Base-by-base conservation (phyloP, 2,329 filamentous ascomycete species). In the Cladosporium sp. region DNA sequence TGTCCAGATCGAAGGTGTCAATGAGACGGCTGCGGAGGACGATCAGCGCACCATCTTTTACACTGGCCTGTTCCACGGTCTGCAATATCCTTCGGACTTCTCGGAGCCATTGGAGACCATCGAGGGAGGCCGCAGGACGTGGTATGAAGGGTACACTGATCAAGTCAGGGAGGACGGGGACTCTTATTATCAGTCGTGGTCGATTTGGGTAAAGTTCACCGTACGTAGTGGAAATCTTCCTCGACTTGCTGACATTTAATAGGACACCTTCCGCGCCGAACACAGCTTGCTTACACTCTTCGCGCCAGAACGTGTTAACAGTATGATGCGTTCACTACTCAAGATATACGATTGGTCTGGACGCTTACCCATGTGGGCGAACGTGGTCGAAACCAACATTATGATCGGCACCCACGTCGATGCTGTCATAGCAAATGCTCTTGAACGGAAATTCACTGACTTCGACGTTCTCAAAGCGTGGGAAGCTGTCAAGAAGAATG, bases 391-490 rank as follows among this genome's bases (percentile, higher is more conserved):
- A 67, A 83, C 80, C 1, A 83, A 83, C 70, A 83, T 82, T 67
- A 83, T 83, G 81, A 81, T 83, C 40, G 80, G 80, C 1, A 83
- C 81, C 0, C 81, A 83, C 65, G 81, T 80, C 16, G 81, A 83
- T 57, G 81, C 77, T 1, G 79, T 84, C 1, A 71, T 84, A 3
- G 79, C 82, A n/a, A 83, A 83, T 64, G 81, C 81, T 0, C 73
- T 83, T 0, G 72, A 74, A 11, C 75, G 79, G 6, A 80, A 79
- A 2, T 83, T 83, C 67, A 73, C 70, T 1, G 75, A 72, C 18
- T 83, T 83, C 53, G 74, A 83, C 52, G 68, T 82, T n/a, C 46
- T 65, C 3, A 79, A 79, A 50, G 79, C 80, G 0, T 84, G 81
- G 81, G 63, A 72, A 12, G 81, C 78, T 0, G 81, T 83, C 0